These are phyloP conservation scores for Apiosordaria backusii DNA, from an alignment of 495 filamentous ascomycete species.

Conservation along the genomic window DNA sequence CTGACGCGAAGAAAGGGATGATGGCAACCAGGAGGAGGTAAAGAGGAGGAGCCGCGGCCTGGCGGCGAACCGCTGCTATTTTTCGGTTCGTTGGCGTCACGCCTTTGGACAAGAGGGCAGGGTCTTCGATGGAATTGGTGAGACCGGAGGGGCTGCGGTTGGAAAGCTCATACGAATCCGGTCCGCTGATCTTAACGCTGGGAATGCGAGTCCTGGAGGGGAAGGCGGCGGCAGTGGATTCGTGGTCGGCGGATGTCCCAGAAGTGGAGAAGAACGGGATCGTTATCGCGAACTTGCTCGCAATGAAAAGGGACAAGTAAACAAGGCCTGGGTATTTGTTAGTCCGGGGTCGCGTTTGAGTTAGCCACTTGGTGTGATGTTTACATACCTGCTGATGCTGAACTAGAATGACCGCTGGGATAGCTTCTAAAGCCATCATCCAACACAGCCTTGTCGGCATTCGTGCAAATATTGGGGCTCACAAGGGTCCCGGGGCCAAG, in stretches of 20 bases:
- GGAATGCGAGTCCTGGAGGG: constrained; percentile 41
- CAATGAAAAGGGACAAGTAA: constrained; percentile 70
- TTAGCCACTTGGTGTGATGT: background rate
- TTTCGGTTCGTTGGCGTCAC: constrained; percentile 44
- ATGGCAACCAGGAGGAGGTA: constrained; percentile 71
- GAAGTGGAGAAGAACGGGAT: constrained; percentile 54
- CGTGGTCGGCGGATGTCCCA: constrained; percentile 30
- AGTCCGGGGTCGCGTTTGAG: background rate
- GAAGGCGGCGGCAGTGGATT: constrained; percentile 44
- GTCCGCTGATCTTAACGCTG: constrained; percentile 19
- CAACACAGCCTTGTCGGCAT: constrained; percentile 59
- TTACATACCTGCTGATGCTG: constrained; percentile 59
- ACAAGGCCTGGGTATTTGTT: constrained; percentile 51
- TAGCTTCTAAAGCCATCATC: constrained; percentile 86
- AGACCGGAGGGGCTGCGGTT: constrained; percentile 19
- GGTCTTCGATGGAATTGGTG: constrained; percentile 25
- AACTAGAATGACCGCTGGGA: constrained; percentile 64
- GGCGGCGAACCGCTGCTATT: constrained; percentile 50
- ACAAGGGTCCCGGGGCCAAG: constrained; percentile 53
- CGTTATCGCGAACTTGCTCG: constrained; percentile 58
- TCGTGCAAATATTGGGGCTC: constrained; percentile 64
- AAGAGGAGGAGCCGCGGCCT: constrained; percentile 63
- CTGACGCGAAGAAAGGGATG: constrained; percentile 53
- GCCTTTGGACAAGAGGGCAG: constrained; percentile 29
- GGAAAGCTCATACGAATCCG: constrained; percentile 31